Base-by-base conservation (phyloP, 2,329 filamentous ascomycete genomes). In the Botryotinia globosa region DNA sequence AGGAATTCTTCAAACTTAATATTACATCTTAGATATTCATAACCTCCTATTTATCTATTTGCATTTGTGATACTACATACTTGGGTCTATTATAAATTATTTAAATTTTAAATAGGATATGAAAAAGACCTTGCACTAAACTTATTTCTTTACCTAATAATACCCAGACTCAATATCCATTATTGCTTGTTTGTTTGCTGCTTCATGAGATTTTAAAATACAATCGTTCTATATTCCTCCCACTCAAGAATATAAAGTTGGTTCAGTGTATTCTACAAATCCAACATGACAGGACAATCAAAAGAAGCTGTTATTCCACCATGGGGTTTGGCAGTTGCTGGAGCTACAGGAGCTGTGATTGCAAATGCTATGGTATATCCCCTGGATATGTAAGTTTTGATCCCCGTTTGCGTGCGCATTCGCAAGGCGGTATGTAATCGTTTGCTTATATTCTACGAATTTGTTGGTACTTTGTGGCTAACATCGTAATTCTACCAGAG, bases 321-420 rank as follows among this genome's bases (percentile, higher is more conserved):
- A 71, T 98, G 95, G 95, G 95, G 94, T 71, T 91, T 91, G 80
- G 96, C 96, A 71, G 90, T 97, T 77, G 95, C 96, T 75, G 96
- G 96, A 79, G 94, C 96, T 69, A 93, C 93, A 32, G 96, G 96
- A 74, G 96, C 96, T 64, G 94, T 98, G 54, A 87, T 99, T 74
- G 96, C 96, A 73, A 99, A 99, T 85, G 92, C 94, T 62, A 85
- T 98, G 75, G 95, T 98, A 73, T 99, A 99, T 83, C 96, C 96
- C 64, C 87, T 99, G 74, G 96, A 99, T 83, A 94, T 99, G 94
- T 97, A 86, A 85, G 92, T 84, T 58, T 54, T 56, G 62, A 56
- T 66, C 59, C 45, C 29, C 20, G 45, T 56, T 42, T 64, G 68
- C 61, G 48, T 65, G 37, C 61, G 54, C 69, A 64, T 66, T 66